phyloP scores from a whole-genome alignment of 495 filamentous ascomycete genomes.

The Talaromyces proteolyticus region DNA sequence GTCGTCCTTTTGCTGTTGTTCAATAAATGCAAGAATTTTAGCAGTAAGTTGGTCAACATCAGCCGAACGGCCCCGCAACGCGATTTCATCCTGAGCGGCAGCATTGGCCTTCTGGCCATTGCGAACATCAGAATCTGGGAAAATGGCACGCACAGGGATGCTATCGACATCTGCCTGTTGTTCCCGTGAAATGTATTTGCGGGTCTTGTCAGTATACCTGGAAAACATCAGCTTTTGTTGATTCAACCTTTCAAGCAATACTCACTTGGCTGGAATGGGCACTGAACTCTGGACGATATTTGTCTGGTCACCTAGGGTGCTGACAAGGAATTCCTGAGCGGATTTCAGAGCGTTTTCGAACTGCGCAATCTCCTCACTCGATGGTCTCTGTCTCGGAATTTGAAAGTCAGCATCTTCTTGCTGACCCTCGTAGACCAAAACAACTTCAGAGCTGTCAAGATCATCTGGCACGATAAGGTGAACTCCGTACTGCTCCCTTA shows the following conservation, averaged over 20 bases:
- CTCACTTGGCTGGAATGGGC: conserved; percentile 67
- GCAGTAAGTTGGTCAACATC: conserved; percentile 62
- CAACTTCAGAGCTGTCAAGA: conserved; percentile 55
- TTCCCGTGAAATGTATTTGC: conserved; percentile 69
- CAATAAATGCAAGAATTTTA: conserved; percentile 71
- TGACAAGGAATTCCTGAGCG: conserved; percentile 64
- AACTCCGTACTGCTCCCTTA: conserved; percentile 72
- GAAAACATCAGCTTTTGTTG: conserved; percentile 16
- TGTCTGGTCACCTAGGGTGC: conserved; percentile 64
- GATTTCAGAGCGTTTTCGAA: conserved; percentile 68
- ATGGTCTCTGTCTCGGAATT: conserved; percentile 59
- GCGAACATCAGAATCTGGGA: conserved; percentile 33
- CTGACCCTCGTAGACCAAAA: conserved; percentile 80
- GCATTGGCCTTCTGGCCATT: conserved; percentile 32
- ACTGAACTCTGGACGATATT: conserved; percentile 59
- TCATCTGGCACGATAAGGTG: conserved; percentile 70
- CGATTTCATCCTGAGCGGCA: conserved; percentile 37
- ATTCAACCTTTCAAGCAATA: conserved; percentile 11
- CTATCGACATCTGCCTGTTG: conserved; percentile 60
- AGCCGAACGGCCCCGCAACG: conserved; percentile 68
- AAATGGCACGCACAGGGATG: conserved; percentile 67
- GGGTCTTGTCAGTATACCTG: conserved; percentile 67
- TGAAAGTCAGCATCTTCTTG: conserved; percentile 53
- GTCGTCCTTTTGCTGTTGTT: conserved; percentile 79
- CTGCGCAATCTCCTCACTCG: conserved; percentile 49